Evolutionary conservation across 2,329 filamentous ascomycete genomes (phyloP), one percentile per base, ranked within the genome.

Genomic region (Coniella vitis): DNA sequence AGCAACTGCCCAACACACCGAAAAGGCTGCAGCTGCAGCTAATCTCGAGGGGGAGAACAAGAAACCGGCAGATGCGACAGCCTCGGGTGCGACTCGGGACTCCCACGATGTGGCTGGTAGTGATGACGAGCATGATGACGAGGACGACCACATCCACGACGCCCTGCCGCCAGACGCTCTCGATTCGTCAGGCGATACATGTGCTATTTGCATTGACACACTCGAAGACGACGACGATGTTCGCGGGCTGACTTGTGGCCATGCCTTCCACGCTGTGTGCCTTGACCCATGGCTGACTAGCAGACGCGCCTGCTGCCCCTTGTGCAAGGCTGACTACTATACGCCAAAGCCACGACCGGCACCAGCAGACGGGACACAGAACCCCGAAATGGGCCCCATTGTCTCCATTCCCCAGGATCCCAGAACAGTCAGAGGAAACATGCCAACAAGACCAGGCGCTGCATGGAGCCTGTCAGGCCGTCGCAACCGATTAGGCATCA

Each of bases 311-410:
- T 97, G 91, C 72, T 98, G 93, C 65, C 93, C 93, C 5, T 82
- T 98, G 7, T 98, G 93, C 75, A 98, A 98, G 70, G 88, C 91
- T 36, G 93, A 98, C 63, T 98, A 97, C 66, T 97, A 95, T 65
- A 84, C 89, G 3, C 91, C 93, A 0, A 97, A 97, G 69, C 88
- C 90, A 44, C 86, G 89, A 14, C 74, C 86, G 3, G 63, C 65
- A 9, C 65, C 70, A 10, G 65, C 69, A 13, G 71, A 73, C 31
- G 66, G 61, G 16, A 61, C 59, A 32, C 64, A 68, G 20, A 68
- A 67, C 32, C 54, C 62, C 12, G 62, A 64, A 12, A 61, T 58
- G 45, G 55, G 58, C 4, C 54, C 59, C 48, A 62, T 52, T 51
- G 60, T 57, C 48, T 61, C 49, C 20, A 56, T 58, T 38, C 54